These are phyloP conservation scores for Alternaria viburni DNA, from an alignment of 2,329 filamentous ascomycete species.

Conservation along the genomic window DNA sequence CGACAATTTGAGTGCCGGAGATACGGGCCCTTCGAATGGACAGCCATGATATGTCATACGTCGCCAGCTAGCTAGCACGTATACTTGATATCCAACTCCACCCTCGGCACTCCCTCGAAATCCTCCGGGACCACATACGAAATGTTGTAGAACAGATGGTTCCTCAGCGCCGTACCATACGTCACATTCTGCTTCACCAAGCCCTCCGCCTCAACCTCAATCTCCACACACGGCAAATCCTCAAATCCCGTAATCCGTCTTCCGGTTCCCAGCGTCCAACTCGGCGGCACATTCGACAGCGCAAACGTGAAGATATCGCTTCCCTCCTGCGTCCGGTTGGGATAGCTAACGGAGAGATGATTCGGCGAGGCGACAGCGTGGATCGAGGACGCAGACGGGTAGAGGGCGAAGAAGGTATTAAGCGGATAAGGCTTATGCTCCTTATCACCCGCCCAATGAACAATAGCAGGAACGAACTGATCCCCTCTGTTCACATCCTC, in stretches of 20 bases:
- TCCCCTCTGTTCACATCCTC: slow-evolving; percentile 25
- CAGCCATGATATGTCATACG: too few species aligned
- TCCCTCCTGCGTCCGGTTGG: slow-evolving; percentile 25
- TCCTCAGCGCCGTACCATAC: slow-evolving; percentile 49
- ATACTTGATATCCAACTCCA: slow-evolving; percentile 45
- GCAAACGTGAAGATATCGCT: slow-evolving; percentile 28
- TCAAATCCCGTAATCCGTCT: slow-evolving; percentile 17
- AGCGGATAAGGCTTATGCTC: slow-evolving; percentile 35
- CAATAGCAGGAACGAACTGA: slow-evolving; percentile 52
- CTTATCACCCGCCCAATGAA: slow-evolving; percentile 55
- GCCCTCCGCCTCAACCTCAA: slow-evolving; percentile 49
- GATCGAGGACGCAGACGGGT: slow-evolving; percentile 54
- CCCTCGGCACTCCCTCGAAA: slow-evolving; percentile 49
- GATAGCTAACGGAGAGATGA: slow-evolving; percentile 23
- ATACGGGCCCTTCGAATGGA: too few species aligned
- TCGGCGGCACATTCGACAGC: slow-evolving; percentile 24
- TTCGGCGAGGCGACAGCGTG: slow-evolving; percentile 47
- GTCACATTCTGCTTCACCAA: slow-evolving; percentile 45
- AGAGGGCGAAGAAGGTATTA: slow-evolving; percentile 21
- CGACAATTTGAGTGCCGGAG: too few species aligned
- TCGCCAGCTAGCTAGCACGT: slow-evolving; percentile 36
- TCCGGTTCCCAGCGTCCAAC: slow-evolving; percentile 19
- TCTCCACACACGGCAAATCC: slow-evolving; percentile 45
- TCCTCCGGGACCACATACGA: slow-evolving; percentile 53
- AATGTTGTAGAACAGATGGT: slow-evolving; percentile 56